phyloP scores from a whole-genome alignment of 2,329 filamentous ascomycete genomes.

The Pseudocercospora crystallina region DNA sequence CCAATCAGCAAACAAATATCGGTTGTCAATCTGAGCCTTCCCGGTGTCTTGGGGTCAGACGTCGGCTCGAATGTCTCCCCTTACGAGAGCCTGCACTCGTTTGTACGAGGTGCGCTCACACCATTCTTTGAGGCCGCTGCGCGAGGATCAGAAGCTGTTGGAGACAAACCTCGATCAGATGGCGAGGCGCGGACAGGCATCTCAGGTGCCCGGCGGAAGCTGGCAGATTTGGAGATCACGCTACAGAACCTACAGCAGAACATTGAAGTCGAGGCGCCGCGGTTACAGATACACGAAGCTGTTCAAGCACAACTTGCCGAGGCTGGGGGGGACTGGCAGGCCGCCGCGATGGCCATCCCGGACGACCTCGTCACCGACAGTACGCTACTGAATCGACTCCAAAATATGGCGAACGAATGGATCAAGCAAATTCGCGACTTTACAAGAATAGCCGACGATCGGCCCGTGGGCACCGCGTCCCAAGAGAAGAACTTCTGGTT shows the following conservation, averaged over 20 bases:
- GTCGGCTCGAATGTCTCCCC: conserved; percentile 66
- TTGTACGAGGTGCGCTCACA: conserved; percentile 85
- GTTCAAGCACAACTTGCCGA: conserved; percentile 84
- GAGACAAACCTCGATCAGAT: conserved; percentile 70
- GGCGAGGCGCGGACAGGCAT: conserved; percentile 92
- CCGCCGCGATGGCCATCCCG: conserved; percentile 77
- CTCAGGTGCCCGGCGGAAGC: conserved; percentile 93
- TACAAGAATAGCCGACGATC: conserved; percentile 89
- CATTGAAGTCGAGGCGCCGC: conserved; percentile 92
- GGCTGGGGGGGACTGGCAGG: conserved; percentile 62
- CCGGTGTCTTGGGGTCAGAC: conserved; percentile 61
- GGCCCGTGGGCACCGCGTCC: conserved; percentile 74
- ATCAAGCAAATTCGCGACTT: conserved; percentile 98
- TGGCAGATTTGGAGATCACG: conserved; percentile 89
- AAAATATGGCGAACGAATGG: conserved; percentile 93
- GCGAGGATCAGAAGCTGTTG: conserved; percentile 71
- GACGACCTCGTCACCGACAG: conserved; percentile 78
- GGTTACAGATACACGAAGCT: conserved; percentile 81
- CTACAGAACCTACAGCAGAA: conserved; percentile 93
- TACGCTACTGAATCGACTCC: conserved; percentile 87
- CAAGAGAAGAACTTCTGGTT: conserved; percentile 99
- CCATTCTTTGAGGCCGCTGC: conserved; percentile 98
- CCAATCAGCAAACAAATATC: conserved; percentile 87
- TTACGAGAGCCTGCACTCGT: conserved; percentile 87
- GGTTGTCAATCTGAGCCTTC: conserved; percentile 86